Conservation (phyloP, 768 basidiomycete species). For the Chiua virens region DNA sequence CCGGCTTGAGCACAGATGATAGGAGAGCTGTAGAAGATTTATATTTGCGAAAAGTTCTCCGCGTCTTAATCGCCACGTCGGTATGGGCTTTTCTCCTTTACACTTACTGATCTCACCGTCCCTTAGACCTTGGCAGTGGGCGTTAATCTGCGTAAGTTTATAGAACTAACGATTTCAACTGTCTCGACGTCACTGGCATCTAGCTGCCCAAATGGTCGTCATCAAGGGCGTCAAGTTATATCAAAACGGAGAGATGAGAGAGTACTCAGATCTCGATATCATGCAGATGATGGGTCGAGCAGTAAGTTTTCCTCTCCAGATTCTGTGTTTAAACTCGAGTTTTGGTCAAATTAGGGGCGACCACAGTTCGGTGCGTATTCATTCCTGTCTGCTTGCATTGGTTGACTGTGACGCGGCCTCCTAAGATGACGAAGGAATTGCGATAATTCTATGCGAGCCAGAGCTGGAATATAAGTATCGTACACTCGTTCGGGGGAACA, state of each 20-base stretch:
- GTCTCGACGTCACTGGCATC: slow-evolving; percentile 1
- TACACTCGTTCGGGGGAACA: slow-evolving; percentile 65
- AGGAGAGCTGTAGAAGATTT: slow-evolving; percentile 71
- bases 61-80: slow-evolving; percentile 79
- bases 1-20: slow-evolving; percentile 76
- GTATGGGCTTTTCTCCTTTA: slow-evolving; percentile 41
- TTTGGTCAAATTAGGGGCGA: slow-evolving; percentile 54
- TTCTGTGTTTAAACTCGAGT: background rate
- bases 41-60: slow-evolving; percentile 62
- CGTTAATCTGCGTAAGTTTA: slow-evolving; percentile 81
- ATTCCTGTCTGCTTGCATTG: background rate
- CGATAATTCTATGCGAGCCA: slow-evolving; percentile 79
- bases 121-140: slow-evolving; percentile 92
- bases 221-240: slow-evolving; percentile 89
- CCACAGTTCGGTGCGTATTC: slow-evolving; percentile 76
- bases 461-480: slow-evolving; percentile 73
- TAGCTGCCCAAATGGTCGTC: slow-evolving; percentile 93
- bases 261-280: slow-evolving; percentile 91
- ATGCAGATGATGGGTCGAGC: slow-evolving; percentile 97
- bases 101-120: slow-evolving; percentile 4
- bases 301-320: slow-evolving; percentile 40
- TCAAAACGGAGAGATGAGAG: slow-evolving; percentile 63
- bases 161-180: background rate
- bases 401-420: background rate
- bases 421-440: slow-evolving; percentile 78